phyloP scores from a whole-genome alignment of 2,329 filamentous ascomycete species.

The Dryadomyces quercivorus region DNA sequence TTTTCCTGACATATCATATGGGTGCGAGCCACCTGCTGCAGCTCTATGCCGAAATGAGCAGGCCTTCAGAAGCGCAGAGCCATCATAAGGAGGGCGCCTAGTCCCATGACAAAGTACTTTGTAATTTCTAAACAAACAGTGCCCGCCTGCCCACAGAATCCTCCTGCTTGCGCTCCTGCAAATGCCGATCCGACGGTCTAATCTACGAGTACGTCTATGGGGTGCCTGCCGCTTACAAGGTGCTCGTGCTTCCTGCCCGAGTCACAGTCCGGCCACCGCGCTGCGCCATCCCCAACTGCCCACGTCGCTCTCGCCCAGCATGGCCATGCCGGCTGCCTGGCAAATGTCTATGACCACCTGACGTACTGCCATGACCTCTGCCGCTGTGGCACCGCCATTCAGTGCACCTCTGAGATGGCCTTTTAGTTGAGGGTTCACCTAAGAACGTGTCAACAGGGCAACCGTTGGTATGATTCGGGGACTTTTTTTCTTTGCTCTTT shows the following conservation, averaged over 20 bases:
- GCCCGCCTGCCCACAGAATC: too few relatives aligned
- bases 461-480: neutral
- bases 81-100: neutral
- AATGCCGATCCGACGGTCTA: too few relatives aligned
- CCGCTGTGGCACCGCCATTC: slow-evolving; percentile 34
- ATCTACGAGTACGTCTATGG: too few relatives aligned
- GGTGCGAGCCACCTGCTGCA: neutral
- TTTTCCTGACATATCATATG: neutral
- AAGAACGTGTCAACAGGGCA: neutral
- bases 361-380: slow-evolving; percentile 35
- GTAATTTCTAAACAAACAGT: too few relatives aligned
- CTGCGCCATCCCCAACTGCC: slow-evolving; percentile 34
- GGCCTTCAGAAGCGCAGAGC: neutral
- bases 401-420: slow-evolving; percentile 38
- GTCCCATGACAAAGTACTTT: too few relatives aligned
- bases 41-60: neutral
- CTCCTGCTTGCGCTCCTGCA: too few relatives aligned
- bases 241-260: neutral
- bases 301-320: slow-evolving; percentile 19
- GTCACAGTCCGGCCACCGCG: slow-evolving; percentile 28
- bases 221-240: too few relatives aligned
- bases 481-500: neutral
- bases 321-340: slow-evolving; percentile 32
- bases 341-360: slow-evolving; percentile 32
- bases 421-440: slow-evolving; percentile 40